These are phyloP conservation scores for Hansenula sp. DNA, from an alignment of 1,139 yeast species.

Conservation along the genomic window DNA sequence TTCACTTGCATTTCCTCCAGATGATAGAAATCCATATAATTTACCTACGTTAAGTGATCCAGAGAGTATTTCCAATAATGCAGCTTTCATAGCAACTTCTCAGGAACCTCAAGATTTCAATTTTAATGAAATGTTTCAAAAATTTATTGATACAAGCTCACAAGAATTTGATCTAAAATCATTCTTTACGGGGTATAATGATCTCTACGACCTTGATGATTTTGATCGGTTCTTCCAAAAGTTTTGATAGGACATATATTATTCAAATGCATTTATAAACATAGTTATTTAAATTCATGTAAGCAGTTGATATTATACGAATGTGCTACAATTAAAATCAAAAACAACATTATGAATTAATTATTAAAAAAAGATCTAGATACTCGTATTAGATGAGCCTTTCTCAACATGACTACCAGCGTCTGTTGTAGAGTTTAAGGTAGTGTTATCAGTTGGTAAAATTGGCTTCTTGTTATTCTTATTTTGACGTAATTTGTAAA, in stretches of 20 bases:
- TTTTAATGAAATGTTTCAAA: not conserved
- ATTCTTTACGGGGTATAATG: not conserved
- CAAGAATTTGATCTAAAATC: conserved; percentile 1
- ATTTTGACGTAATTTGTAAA: not conserved
- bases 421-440: not conserved
- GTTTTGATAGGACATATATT: too few relatives aligned
- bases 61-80: too few relatives aligned
- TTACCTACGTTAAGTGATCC: too few relatives aligned
- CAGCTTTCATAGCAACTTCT: too few relatives aligned
- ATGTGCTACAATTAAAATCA: too few relatives aligned
- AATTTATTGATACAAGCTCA: not conserved
- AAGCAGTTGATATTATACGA: too few relatives aligned
- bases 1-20: not conserved
- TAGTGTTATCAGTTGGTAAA: not conserved
- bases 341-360: too few relatives aligned
- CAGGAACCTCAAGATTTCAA: too few relatives aligned
- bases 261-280: too few relatives aligned
- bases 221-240: not conserved
- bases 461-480: not conserved
- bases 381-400: too few relatives aligned
- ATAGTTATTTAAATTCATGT: too few relatives aligned
- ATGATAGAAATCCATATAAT: not conserved
- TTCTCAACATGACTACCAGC: not conserved
- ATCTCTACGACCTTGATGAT: not conserved
- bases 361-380: too few relatives aligned